Base-by-base conservation (phyloP, 2,329 filamentous ascomycete genomes). In the Teratosphaeria zuluensis region DNA sequence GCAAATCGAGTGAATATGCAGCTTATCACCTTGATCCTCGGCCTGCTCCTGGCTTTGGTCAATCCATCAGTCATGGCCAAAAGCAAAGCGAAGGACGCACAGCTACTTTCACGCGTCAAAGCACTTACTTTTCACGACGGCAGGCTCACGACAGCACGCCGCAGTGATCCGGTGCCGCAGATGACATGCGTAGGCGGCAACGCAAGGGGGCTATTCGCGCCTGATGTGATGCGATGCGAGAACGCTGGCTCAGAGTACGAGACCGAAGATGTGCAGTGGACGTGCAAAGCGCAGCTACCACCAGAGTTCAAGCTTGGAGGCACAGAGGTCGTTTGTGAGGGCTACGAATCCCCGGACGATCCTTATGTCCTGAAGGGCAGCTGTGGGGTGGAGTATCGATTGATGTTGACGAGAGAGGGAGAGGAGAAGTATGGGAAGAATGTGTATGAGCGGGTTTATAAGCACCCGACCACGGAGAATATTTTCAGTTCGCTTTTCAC, bases 311-410 rank as follows among this genome's bases (percentile, higher is more conserved):
- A 86, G 73, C 83, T 97, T 31, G 92, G 90, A 59, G 81, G 83
- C 61, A 96, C 92, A 11, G 92, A 97, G 62, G 92, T 97, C 58
- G 79, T 91, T 11, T 99, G 94, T 73, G 92, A 99, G 70, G 92
- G 94, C 11, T 97, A 96, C 75, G 78, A 82, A 59, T 80, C 77
- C 14, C 75, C 86, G 0, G 84, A 92, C 53, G 94, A 97, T 72
- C 84, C 84, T 0, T 95, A 90, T 72, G 82, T 97, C n/a, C 76
- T 97, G 57, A 91, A 89, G 68, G 94, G 94, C 24, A 94, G 89
- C 72, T 97, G 92, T 74, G 94, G 88, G 14, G 92, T 96, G 28
- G 90, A 96, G 75, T 97, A 97, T 74, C 81, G 87, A 14, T 75
- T 97, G 6, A 73, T 88, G 0, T 77, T 97, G 56, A 97, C 92